Evolutionary conservation across 148 eudicot species (phyloP), one percentile per base, ranked within the genome.

Genomic region (Hydrangea macrophylla): DNA sequence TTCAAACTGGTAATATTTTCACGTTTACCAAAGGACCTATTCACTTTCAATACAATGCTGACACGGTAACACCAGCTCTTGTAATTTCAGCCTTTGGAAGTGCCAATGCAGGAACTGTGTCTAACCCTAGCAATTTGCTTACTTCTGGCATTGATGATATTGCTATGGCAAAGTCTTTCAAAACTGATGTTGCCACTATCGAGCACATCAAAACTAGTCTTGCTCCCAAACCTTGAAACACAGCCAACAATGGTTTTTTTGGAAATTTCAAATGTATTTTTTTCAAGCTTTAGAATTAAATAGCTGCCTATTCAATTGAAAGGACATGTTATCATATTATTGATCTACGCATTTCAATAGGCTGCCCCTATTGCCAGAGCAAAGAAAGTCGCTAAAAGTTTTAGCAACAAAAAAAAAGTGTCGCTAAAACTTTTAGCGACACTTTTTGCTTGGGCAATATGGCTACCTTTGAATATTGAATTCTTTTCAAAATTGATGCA

Each of bases 131-230:
- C n/a, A 18, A 5, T 26, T 35, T 64, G 23, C 45, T 42, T 55
- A 64, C 8, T 13, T 7, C 55, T 1, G 23, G 30, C 30, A 40
- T 64, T 20, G 33, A 25, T 64, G 54, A 40, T 9, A 23, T 5
- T 1, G 12, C 45, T 9, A 11, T 64, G 54, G 67, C 67, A 0
- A 64, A 64, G 67, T 42, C 67, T 27, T 64, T 64, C 37, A 64
- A 64, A 23, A 64, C 67, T 64, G 67, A 64, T 64, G 25, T 64
- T 64, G 55, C 55, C 18, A 64, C 55, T 36, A 64, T 64, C 0
- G 23, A 40, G n/a, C 4, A 44, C 9, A 25, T 64, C 67, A 64
- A 64, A 36, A 55, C 67, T 64, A 55, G 55, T 2, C 67, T 44
- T 42, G 25, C 39, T 31, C 62, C 39, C 9, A 31, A 31, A 13